Evolutionary conservation across 176 grass and related monocot species (phyloP).

Genomic region (Rhynchospora pubera): DNA sequence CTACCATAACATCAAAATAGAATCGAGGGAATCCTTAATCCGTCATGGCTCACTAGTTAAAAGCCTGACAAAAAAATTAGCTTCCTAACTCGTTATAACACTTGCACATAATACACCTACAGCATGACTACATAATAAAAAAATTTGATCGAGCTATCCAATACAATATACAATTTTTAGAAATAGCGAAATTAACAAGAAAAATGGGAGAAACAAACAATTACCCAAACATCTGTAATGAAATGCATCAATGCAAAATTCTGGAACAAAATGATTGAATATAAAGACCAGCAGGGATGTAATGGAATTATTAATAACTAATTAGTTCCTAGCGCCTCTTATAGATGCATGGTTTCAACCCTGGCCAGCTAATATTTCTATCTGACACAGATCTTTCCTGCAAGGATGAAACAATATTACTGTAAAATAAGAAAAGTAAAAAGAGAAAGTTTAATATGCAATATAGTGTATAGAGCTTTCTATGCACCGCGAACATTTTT

Average conservation of each 20-base stretch:
- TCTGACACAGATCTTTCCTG: slow-evolving; percentile 54
- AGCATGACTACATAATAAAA: not conserved
- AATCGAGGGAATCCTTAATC: not conserved
- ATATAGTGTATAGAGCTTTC: too few relatives aligned
- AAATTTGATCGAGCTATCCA: not conserved
- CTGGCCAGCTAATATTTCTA: slow-evolving; percentile 66
- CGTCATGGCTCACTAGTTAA: not conserved
- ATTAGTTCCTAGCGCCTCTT: slow-evolving; percentile 43
- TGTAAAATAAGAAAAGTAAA: not conserved
- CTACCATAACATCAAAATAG: not conserved
- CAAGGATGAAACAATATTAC: not conserved
- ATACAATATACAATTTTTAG: not conserved
- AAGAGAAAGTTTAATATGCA: too few relatives aligned
- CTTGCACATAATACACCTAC: not conserved
- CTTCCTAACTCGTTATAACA: not conserved
- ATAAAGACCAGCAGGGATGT: not conserved
- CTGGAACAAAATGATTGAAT: not conserved
- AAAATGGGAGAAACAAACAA: not conserved
- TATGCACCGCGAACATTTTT: too few relatives aligned
- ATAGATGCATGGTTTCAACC: slow-evolving; percentile 85
- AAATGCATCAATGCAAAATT: not conserved
- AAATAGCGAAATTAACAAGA: not conserved
- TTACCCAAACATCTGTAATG: not conserved
- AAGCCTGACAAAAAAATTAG: not conserved
- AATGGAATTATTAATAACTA: not conserved